A percentile compares a stretch with the other conserved stretches of the same genome.
These are phyloP conservation scores for Bacidia gigantensis DNA, from an alignment of 495 filamentous ascomycete species.

Conservation along the genomic window DNA sequence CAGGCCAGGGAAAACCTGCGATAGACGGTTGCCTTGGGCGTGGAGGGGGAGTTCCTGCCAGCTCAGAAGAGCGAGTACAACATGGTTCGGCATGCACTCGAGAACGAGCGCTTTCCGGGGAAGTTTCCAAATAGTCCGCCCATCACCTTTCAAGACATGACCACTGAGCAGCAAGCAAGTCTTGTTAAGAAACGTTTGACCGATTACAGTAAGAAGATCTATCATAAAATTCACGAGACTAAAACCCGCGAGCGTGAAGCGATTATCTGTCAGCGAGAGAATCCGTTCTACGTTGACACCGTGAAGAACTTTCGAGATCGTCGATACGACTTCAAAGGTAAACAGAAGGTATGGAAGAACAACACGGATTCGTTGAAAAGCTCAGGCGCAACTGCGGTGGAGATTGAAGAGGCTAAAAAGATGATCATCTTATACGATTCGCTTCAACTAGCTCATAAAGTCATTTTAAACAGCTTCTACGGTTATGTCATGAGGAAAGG, in stretches of 20 bases:
- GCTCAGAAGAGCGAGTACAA: slow-evolving; percentile 97
- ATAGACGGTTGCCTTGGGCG: slow-evolving; percentile 87
- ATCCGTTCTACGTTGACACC: slow-evolving; percentile 96
- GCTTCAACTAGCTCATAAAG: slow-evolving; percentile 91
- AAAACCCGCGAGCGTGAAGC: slow-evolving; percentile 89
- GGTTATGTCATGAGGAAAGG: slow-evolving; percentile 99
- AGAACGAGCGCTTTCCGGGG: slow-evolving; percentile 82
- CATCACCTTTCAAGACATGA: slow-evolving; percentile 68
- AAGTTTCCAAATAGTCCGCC: slow-evolving; percentile 52
- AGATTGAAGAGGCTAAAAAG: slow-evolving; percentile 92
- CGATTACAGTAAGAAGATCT: slow-evolving; percentile 95
- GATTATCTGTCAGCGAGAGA: slow-evolving; percentile 96
- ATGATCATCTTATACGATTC: slow-evolving; percentile 97
- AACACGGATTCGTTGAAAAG: slow-evolving; percentile 79
- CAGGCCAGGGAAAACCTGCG: slow-evolving; percentile 90
- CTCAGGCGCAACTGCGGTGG: slow-evolving; percentile 56
- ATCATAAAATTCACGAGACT: slow-evolving; percentile 96
- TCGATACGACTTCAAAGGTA: slow-evolving; percentile 93
- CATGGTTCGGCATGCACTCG: slow-evolving; percentile 89
- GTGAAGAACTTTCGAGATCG: slow-evolving; percentile 91
- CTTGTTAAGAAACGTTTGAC: slow-evolving; percentile 78
- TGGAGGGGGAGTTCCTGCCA: slow-evolving; percentile 97
- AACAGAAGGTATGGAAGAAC: slow-evolving; percentile 96
- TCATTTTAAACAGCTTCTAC: slow-evolving; percentile 98
- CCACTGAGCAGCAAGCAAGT: slow-evolving; percentile 66